These are phyloP conservation scores for Alternaria postmessia DNA, from an alignment of 2,329 filamentous ascomycete species.

Conservation along the genomic window DNA sequence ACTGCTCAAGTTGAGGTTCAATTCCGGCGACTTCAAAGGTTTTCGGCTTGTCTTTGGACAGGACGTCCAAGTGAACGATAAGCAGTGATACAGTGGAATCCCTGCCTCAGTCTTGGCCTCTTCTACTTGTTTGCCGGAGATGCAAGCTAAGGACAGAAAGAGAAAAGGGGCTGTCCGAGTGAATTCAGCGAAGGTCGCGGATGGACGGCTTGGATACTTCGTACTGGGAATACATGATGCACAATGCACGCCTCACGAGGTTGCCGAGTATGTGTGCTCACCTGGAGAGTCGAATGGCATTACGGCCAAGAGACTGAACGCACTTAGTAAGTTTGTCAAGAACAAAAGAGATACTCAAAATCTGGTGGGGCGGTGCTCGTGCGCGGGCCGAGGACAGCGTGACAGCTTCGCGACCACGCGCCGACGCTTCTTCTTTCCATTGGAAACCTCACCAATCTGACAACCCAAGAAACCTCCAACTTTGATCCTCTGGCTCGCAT, in stretches of 20 bases:
- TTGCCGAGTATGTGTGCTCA: neutral
- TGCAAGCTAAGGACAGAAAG: neutral
- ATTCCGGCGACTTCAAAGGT: neutral
- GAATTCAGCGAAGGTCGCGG: neutral
- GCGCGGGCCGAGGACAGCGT: conserved; percentile 1
- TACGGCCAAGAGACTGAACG: neutral
- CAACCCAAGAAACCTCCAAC: neutral
- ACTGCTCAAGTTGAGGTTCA: neutral
- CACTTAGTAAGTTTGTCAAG: neutral
- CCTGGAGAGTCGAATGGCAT: neutral
- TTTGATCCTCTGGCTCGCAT: neutral
- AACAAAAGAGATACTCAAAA: neutral
- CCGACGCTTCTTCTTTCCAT: neutral
- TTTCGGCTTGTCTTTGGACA: neutral
- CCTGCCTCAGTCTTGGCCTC: neutral
- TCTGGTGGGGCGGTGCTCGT: neutral
- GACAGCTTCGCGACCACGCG: neutral
- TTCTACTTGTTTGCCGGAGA: neutral
- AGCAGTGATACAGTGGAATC: neutral
- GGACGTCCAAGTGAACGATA: neutral
- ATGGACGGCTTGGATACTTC: neutral
- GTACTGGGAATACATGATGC: neutral
- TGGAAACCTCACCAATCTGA: neutral
- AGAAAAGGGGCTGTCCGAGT: neutral
- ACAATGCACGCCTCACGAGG: neutral